Evolutionary conservation across 306 rosid species (phyloP), one percentile per base, ranked within the genome.

Genomic region (Dryas alaskensis): DNA sequence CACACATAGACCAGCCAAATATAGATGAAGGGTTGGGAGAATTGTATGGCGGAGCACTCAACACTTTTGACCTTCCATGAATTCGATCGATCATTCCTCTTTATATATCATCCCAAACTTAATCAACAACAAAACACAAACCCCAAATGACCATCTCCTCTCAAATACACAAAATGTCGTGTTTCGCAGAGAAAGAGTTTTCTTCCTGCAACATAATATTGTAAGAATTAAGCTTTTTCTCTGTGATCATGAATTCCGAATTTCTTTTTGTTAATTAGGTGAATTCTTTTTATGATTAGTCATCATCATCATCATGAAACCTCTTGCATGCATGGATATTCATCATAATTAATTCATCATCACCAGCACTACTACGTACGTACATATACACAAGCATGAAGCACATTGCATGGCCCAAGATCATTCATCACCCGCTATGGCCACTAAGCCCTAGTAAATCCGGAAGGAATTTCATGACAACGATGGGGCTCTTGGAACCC

Each of bases 381-480:
- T 31, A 31, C 37, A 31, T 31, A 31, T 31, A 31, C 37, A 31
- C 37, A 31, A 31, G 0, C 37, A 31, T 31, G 37, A 31, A 31
- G 37, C 70, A 73, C 48, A 39, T 73, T n/a, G 49, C 69, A 17
- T 60, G 69, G 68, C 76, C 76, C 6, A 60, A 46, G 68, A 45
- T 60, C 60, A 27, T 66, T 16, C 64, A 70, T 70, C 47, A 25
- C 61, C 69, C 60, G 69, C 50, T 49, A 39, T 40, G 27, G 59
- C 2, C 0, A 31, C 37, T 31, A 31, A 31, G 3, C 37, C 37
- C 37, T 31, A 1, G 37, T 31, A 31, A 31, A 31, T 2, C 37
- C 37, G 37, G 66, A 12, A 61, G 40, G 48, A 14, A 13, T 16
- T 5, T 5, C 8, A 45, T 8, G 8, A 40, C 14, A 46, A 40